Percentiles rank a stretch among this genome's conserved stretches.
These are phyloP conservation scores for Candida coquimbonensis DNA, from an alignment of 805 yeast genomes.

Conservation along the genomic window DNA sequence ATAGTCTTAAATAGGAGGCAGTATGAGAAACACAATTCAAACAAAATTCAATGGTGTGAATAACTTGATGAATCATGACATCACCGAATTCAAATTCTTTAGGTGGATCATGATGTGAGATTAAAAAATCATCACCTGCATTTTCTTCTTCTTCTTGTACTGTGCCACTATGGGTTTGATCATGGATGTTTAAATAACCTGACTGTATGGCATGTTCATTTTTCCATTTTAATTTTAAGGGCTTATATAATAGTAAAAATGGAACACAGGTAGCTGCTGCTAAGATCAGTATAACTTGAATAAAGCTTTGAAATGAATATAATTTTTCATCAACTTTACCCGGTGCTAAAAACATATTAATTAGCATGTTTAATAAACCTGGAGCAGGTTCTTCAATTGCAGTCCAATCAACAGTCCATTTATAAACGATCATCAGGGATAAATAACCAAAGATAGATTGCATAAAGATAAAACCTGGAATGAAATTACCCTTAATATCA, in stretches of 20 bases:
- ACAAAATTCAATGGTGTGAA: slow-evolving; percentile 97
- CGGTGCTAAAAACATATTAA: slow-evolving; percentile 91
- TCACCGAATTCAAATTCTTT: slow-evolving; percentile 56
- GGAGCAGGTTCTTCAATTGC: slow-evolving; percentile 77
- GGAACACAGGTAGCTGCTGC: slow-evolving; percentile 90
- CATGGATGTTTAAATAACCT: slow-evolving; percentile 41
- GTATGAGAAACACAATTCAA: slow-evolving; percentile 96
- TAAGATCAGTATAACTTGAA: slow-evolving; percentile 66
- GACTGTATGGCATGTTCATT: slow-evolving; percentile 42
- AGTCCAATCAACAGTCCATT: slow-evolving; percentile 93
- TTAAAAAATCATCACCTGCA: slow-evolving; percentile 34
- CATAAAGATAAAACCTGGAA: slow-evolving; percentile 93
- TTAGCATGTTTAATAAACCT: slow-evolving; percentile 87
- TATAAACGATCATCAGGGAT: slow-evolving; percentile 78
- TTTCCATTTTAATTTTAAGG: slow-evolving; percentile 58
- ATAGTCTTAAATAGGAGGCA: slow-evolving; percentile 91
- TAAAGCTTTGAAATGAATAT: slow-evolving; percentile 68
- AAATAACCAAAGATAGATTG: slow-evolving; percentile 94
- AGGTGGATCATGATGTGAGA: slow-evolving; percentile 42
- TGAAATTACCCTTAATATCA: slow-evolving; percentile 86
- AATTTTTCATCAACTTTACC: slow-evolving; percentile 79
- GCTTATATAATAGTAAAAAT: slow-evolving; percentile 81
- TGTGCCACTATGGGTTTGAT: slow-evolving; percentile 25
- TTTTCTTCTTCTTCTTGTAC: slow-evolving; percentile 35
- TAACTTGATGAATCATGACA: slow-evolving; percentile 94